These are phyloP conservation scores for Yarrowia alimentaria DNA, from an alignment of 805 yeast genomes.

Conservation along the genomic window DNA sequence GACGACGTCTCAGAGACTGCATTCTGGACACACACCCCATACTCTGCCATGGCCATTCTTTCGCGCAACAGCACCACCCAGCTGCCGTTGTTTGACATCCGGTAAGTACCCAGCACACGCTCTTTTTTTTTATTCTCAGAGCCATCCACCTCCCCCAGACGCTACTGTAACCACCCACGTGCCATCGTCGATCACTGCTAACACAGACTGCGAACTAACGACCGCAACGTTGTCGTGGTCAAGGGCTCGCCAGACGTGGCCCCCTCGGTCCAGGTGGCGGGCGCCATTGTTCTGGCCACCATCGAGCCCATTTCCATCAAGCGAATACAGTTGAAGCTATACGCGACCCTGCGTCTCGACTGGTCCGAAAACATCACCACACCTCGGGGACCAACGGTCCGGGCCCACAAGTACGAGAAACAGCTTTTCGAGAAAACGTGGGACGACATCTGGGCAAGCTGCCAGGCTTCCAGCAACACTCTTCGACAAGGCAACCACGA, in stretches of 20 bases:
- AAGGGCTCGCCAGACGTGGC: constrained; percentile 81
- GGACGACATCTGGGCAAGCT: constrained; percentile 30
- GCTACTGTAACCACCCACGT: no score
- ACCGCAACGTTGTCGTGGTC: constrained; percentile 74
- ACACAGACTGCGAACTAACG: constrained; percentile 57
- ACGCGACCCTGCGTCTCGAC: constrained; percentile 63
- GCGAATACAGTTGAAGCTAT: constrained; percentile 60
- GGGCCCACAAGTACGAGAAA: constrained; percentile 9
- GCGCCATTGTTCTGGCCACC: constrained; percentile 72
- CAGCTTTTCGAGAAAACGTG: constrained; percentile 18
- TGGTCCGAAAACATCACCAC: constrained; percentile 52
- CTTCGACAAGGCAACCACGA: constrained; percentile 68
- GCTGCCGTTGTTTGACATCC: constrained; percentile 29
- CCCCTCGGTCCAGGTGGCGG: constrained; percentile 68
- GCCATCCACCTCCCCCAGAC: no score
- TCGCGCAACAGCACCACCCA: constrained; percentile 23
- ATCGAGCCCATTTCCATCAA: constrained; percentile 72
- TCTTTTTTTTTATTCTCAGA: no score
- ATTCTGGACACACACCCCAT: background rate
- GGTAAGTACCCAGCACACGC: no score
- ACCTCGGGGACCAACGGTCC: constrained; percentile 1
- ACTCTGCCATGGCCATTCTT: constrained; percentile 8
- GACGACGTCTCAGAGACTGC: no score
- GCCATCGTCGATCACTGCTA: no score
- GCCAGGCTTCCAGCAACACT: constrained; percentile 27